Evolutionary conservation across 257 asterid genomes (phyloP).

Genomic region (Solanum chilense): DNA sequence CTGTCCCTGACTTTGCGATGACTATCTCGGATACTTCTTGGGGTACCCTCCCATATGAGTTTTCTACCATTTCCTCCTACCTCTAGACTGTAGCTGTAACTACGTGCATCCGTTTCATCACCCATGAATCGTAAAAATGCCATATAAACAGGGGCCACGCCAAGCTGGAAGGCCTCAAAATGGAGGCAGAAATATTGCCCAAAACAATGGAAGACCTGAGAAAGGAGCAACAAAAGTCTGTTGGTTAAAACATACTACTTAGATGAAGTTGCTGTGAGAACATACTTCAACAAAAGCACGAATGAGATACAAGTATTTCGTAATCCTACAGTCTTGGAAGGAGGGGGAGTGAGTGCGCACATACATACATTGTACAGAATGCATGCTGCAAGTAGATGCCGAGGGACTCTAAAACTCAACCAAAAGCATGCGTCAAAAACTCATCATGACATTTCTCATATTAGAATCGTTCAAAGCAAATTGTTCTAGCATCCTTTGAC

Average conservation of each 20-base stretch:
- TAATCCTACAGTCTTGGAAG: background rate
- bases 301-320: background rate
- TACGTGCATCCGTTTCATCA: constrained; percentile 59
- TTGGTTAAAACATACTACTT: background rate
- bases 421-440: background rate
- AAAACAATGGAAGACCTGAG: constrained; percentile 62
- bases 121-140: constrained; percentile 84
- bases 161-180: constrained; percentile 75
- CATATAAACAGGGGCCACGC: constrained; percentile 73
- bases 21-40: constrained; percentile 69
- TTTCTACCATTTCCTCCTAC: constrained; percentile 71
- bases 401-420: background rate
- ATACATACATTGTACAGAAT: background rate
- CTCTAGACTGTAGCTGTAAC: constrained; percentile 73
- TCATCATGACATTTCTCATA: background rate
- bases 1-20: constrained; percentile 80
- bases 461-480: background rate
- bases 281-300: background rate
- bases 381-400: background rate
- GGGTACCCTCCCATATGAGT: constrained; percentile 76
- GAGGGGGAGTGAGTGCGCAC: background rate
- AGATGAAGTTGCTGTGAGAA: background rate
- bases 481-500: background rate
- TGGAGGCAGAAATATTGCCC: constrained; percentile 82
- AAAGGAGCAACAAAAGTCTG: background rate